Percentiles rank a stretch among this genome's conserved stretches.
Conservation (phyloP, 345 rosid species). For the Arabidopsis arenosa region DNA sequence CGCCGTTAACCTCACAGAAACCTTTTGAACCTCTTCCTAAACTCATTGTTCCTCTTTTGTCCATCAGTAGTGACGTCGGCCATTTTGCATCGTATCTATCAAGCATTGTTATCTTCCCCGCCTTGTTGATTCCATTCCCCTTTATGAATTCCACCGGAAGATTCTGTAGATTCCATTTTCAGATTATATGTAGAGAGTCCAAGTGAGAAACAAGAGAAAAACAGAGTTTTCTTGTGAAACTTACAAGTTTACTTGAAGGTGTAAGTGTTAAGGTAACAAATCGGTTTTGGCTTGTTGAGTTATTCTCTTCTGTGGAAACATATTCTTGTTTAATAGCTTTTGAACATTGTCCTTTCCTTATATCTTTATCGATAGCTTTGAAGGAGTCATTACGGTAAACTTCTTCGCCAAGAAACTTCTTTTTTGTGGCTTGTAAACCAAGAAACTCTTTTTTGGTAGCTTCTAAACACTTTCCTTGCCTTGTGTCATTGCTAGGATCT, state of each 20-base stretch:
- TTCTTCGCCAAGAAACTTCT: constrained; percentile 12
- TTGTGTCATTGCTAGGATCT: constrained; percentile 24
- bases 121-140: constrained; percentile 8
- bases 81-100: constrained; percentile 15
- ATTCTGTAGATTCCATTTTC: constrained; percentile 14
- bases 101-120: constrained; percentile 20
- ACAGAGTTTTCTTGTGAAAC: constrained; percentile 13
- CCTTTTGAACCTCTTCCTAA: constrained; percentile 17
- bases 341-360: neutral
- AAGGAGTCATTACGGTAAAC: neutral
- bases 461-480: constrained; percentile 5
- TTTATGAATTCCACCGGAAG: constrained; percentile 27
- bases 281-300: constrained; percentile 4
- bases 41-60: constrained; percentile 8
- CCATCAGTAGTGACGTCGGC: constrained; percentile 15
- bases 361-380: neutral
- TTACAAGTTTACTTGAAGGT: constrained; percentile 11
- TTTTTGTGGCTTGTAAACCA: neutral
- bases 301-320: neutral
- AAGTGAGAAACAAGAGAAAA: neutral
- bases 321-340: neutral
- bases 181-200: neutral
- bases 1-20: constrained; percentile 24
- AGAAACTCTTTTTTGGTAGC: constrained; percentile 4
- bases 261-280: constrained; percentile 11